Evolutionary conservation across 345 rosid species (phyloP).

Genomic region (Mallotus nudiflorus): DNA sequence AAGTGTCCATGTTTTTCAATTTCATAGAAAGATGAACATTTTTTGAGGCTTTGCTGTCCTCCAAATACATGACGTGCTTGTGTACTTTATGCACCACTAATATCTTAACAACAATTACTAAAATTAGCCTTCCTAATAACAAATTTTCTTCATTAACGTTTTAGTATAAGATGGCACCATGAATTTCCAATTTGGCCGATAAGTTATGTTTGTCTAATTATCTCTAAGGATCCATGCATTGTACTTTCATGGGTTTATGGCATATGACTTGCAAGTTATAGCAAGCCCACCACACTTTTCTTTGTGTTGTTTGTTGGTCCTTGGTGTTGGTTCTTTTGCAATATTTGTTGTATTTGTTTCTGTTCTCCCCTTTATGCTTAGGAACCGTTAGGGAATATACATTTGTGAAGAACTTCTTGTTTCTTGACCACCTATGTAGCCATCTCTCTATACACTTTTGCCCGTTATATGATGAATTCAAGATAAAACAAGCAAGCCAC

Average conservation of each 20-base stretch:
- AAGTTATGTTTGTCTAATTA: no score
- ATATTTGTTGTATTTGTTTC: background rate
- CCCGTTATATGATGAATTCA: background rate
- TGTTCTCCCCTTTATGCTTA: background rate
- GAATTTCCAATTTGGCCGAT: background rate
- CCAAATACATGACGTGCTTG: background rate
- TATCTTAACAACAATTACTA: background rate
- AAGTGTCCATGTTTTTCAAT: background rate
- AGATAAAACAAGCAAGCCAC: background rate
- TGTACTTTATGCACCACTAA: background rate
- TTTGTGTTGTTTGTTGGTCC: background rate
- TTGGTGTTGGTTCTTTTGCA: background rate
- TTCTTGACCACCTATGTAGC: background rate
- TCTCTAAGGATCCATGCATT: no score
- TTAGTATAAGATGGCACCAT: background rate
- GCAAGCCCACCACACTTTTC: no score
- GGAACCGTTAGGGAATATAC: background rate
- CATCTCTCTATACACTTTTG: background rate
- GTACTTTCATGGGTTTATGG: background rate
- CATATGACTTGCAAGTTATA: background rate
- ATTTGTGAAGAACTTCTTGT: background rate
- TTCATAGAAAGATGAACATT: background rate
- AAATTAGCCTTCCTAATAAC: background rate
- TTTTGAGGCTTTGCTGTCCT: background rate
- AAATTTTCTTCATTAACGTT: background rate